Conservation (phyloP, 345 rosid species). For the Luvunga scandens region DNA sequence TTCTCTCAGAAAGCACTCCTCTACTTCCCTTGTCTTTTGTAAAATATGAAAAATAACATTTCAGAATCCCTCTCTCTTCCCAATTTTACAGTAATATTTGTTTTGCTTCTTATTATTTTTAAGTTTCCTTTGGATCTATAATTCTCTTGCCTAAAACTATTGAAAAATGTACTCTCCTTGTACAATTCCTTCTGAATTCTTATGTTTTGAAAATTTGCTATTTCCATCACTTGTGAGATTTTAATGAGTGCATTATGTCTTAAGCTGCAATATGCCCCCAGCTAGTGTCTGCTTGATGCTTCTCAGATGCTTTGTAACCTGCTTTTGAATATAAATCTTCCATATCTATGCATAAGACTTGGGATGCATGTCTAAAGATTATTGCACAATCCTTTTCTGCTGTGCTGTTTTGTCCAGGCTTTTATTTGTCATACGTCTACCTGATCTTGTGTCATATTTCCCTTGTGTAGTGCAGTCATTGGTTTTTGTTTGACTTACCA, state of each 20-base stretch:
- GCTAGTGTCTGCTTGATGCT: background rate
- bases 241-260: background rate
- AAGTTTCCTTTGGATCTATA: background rate
- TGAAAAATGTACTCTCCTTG: background rate
- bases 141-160: background rate
- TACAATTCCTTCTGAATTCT: background rate
- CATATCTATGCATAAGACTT: background rate
- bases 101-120: background rate
- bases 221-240: background rate
- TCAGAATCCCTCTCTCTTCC: background rate
- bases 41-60: background rate
- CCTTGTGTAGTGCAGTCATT: background rate
- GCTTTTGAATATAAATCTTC: background rate
- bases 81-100: background rate
- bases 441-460: background rate
- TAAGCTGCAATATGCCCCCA: background rate
- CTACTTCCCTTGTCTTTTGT: background rate
- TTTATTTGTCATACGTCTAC: background rate
- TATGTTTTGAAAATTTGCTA: background rate
- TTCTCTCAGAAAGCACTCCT: background rate
- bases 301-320: background rate
- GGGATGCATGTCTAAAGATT: background rate
- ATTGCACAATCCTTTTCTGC: background rate
- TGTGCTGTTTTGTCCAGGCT: background rate
- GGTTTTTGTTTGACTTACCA: background rate